Evolutionary conservation across 495 filamentous ascomycete genomes (phyloP).

Genomic region (Podospora sp.): DNA sequence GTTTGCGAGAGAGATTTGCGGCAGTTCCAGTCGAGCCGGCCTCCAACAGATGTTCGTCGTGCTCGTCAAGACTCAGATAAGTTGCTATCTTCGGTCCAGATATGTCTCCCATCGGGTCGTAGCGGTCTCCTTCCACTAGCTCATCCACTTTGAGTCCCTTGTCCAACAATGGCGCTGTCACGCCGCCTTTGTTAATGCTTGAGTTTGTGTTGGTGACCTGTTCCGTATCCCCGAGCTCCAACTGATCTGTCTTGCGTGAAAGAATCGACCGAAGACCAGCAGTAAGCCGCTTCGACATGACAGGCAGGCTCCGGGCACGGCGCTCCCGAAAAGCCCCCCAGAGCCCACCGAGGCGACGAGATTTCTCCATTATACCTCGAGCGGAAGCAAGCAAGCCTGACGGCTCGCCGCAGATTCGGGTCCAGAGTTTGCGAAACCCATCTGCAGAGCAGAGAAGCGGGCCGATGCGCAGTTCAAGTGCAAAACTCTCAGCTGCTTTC

Average conservation of each 20-base stretch:
- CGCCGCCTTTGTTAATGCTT: too few species aligned
- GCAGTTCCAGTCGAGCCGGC: neutral
- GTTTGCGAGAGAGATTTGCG: neutral
- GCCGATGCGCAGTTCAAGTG: slow-evolving; percentile 5
- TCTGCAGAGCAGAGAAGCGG: neutral
- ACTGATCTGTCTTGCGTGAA: neutral
- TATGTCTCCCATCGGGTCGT: too few species aligned
- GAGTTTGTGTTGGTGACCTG: too few species aligned
- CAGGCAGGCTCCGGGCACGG: slow-evolving; percentile 2
- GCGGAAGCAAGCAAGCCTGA: neutral
- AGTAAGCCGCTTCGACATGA: neutral
- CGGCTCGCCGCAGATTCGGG: slow-evolving; percentile 5
- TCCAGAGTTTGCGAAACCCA: slow-evolving; percentile 5
- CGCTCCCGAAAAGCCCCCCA: neutral
- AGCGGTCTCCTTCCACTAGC: too few species aligned
- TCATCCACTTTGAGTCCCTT: too few species aligned
- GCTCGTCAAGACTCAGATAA: too few species aligned
- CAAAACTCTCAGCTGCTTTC: neutral
- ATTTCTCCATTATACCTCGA: neutral
- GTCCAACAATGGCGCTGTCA: too few species aligned
- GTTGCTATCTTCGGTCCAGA: too few species aligned
- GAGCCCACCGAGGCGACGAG: neutral
- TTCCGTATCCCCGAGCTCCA: neutral
- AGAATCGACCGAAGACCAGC: neutral
- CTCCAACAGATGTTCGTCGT: neutral